Percentiles rank a stretch among this genome's conserved stretches.
Conservation (phyloP, 2,329 filamentous ascomycete genomes). For the Raffaelea albimanens region DNA sequence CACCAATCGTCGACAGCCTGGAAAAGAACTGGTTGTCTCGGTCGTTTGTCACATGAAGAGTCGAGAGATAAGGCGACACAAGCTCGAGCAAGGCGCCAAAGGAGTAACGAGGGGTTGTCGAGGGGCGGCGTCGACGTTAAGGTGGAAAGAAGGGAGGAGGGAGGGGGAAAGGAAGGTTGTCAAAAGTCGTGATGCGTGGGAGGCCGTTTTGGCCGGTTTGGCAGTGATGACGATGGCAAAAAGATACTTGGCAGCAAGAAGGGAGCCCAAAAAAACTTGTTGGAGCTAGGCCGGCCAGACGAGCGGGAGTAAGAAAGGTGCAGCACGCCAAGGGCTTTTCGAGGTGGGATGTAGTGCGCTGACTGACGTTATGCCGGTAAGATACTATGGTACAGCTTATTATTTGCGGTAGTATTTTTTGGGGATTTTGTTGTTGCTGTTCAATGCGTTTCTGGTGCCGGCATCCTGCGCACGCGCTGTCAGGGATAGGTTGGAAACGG, state of each 20-base stretch:
- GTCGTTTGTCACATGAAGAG: constrained; percentile 8
- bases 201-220: not conserved
- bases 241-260: not conserved
- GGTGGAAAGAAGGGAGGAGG: not conserved
- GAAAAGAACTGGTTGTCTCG: not conserved
- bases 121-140: not conserved
- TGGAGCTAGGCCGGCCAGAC: too few relatives aligned
- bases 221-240: not conserved
- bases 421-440: not conserved
- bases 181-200: too few relatives aligned
- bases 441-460: not conserved
- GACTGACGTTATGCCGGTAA: not conserved
- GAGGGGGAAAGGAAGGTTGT: not conserved
- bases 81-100: not conserved
- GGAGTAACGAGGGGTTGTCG: not conserved
- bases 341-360: not conserved
- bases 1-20: not conserved
- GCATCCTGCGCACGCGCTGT: not conserved
- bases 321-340: too few relatives aligned
- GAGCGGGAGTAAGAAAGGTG: too few relatives aligned
- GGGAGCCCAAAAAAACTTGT: not conserved
- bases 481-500: not conserved
- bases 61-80: constrained; percentile 6
- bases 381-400: not conserved
- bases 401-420: too few relatives aligned